phyloP scores from a whole-genome alignment of 2,329 filamentous ascomycete genomes.

The Colletotrichum eremochloae region DNA sequence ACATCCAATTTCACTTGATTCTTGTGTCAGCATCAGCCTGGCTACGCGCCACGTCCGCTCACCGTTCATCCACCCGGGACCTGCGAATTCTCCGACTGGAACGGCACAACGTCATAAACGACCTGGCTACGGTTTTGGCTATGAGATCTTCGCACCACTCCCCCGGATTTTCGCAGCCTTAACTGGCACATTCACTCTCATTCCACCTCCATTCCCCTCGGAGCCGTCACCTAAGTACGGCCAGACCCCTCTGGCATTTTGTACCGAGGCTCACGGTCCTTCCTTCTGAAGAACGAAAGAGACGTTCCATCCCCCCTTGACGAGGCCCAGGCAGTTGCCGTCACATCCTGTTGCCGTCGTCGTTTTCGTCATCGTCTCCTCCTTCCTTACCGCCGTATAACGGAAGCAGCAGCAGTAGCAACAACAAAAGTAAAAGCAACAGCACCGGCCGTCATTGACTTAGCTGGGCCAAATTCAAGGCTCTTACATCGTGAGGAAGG shows the following conservation, averaged over 20 bases:
- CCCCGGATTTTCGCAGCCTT: slow-evolving; percentile 38
- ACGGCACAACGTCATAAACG: slow-evolving; percentile 17
- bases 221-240: neutral
- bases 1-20: slow-evolving; percentile 35
- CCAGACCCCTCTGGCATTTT: neutral
- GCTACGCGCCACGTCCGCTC: slow-evolving; percentile 13
- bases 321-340: slow-evolving; percentile 5
- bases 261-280: neutral
- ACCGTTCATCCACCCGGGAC: slow-evolving; percentile 10
- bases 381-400: neutral
- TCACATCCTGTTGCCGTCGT: neutral
- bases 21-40: slow-evolving; percentile 32
- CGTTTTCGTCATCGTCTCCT: neutral
- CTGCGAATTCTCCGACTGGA: slow-evolving; percentile 38
- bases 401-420: slow-evolving; percentile 18
- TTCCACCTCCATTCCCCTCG: slow-evolving; percentile 20
- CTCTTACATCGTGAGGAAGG: slow-evolving; percentile 12
- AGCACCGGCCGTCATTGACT: slow-evolving; percentile 48
- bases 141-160: slow-evolving; percentile 33
- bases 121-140: slow-evolving; percentile 36
- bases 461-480: neutral
- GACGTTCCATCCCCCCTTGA: neutral
- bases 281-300: neutral
- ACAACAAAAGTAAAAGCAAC: slow-evolving; percentile 48
- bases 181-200: slow-evolving; percentile 22